These are phyloP conservation scores for Lichtheimia ramosa DNA, from an alignment of 371 early-diverging fungal species.

Conservation along the genomic window DNA sequence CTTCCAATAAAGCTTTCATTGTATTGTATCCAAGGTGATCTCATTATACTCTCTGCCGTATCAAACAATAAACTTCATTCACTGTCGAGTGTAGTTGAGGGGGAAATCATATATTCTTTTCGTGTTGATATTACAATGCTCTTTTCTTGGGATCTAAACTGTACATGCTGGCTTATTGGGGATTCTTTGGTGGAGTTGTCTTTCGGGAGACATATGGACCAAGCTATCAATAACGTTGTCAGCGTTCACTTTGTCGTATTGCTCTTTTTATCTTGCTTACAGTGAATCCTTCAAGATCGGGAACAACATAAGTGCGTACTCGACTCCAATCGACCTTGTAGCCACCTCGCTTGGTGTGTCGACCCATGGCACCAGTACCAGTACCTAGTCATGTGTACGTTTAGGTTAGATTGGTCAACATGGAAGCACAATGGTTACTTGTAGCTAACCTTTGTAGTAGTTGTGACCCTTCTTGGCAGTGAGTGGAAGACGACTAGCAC, in stretches of 20 bases:
- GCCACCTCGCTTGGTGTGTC: conserved; percentile 78
- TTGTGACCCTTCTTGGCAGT: conserved; percentile 82
- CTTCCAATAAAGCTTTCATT: neutral
- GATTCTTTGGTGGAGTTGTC: conserved; percentile 21
- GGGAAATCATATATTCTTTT: neutral
- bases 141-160: too few species aligned
- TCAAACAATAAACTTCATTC: neutral
- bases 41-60: too few species aligned
- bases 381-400: conserved; percentile 65
- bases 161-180: conserved; percentile 1
- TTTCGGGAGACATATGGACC: conserved; percentile 72
- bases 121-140: too few species aligned
- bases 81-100: neutral
- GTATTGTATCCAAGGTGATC: too few species aligned
- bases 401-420: neutral
- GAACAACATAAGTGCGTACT: conserved; percentile 81
- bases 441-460: conserved; percentile 73
- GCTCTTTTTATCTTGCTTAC: conserved; percentile 32
- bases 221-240: conserved; percentile 39
- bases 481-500: conserved; percentile 75
- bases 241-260: neutral
- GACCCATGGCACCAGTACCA: conserved; percentile 82
- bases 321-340: conserved; percentile 73
- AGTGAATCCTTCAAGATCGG: conserved; percentile 71
- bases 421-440: neutral